Base-by-base conservation (phyloP, 129 eudicot genomes). In the Deinandra increscens region DNA sequence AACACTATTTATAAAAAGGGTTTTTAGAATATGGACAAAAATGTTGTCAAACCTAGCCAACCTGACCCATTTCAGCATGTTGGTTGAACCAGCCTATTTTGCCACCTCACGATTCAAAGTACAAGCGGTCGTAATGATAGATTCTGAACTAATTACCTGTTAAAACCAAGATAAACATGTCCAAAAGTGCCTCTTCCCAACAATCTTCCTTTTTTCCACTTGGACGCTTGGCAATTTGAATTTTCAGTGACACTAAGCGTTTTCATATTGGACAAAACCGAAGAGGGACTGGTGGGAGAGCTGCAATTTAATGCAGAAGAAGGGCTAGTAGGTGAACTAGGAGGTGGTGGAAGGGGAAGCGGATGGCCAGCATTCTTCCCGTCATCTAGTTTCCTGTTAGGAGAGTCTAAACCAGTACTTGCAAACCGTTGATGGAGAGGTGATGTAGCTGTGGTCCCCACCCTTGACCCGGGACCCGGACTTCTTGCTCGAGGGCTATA, bases 161-260 rank as follows among this genome's bases (percentile, higher is more conserved):
- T 89, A 76, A 89, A 89, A n/a, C 98, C 97, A 31, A 89, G 95
- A 76, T 84, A 89, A 63, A 89, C 98, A 78, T 89, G 98, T 31
- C 98, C 98, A 83, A 92, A 92, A 43, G 95, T 89, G 70, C 98
- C 98, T 79, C 98, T 77, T 44, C 98, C 98, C 23, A 92, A 86
- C 65, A 92, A 86, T 79, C 71, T 83, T 67, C 98, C 98, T 74
- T 89, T 92, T 80, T 84, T 88, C 98, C 98, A 92, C 63, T 81
- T 92, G 22, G 96, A 75, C 45, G 81, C 29, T 29, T 78, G 77
- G 74, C 44, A 46, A 6, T 53, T 78, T 3, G 79, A 18, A 71
- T 69, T 74, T n/a, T 86, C 96, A 1, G 42, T 1, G 11, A 23
- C 64, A n/a, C 78, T 58, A 22, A 83, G 64, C 46, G 80, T 83